Conservation (phyloP, 192 early-diverging fungal genomes). For the Coemansia reversa region DNA sequence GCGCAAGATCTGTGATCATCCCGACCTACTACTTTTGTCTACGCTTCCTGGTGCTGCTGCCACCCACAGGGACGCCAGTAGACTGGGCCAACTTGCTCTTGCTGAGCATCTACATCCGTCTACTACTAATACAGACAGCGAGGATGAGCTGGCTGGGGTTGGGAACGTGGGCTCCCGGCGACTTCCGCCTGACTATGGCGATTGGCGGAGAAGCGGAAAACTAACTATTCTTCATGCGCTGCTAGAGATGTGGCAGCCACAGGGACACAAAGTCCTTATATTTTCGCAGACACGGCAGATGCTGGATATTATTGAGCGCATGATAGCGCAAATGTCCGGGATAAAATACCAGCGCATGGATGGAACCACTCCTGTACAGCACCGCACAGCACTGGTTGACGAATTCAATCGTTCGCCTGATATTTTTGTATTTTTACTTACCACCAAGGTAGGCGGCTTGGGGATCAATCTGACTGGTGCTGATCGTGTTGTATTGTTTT, state of each 20-base stretch:
- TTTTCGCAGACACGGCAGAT: conserved; percentile 95
- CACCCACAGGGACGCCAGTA: conserved; percentile 26
- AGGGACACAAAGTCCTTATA: conserved; percentile 82
- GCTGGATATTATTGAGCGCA: conserved; percentile 89
- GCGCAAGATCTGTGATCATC: conserved; percentile 97
- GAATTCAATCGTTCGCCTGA: conserved; percentile 71
- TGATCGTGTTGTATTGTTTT: conserved; percentile 89
- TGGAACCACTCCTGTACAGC: conserved; percentile 87
- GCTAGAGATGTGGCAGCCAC: conserved; percentile 80
- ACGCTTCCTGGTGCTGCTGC: conserved; percentile 20
- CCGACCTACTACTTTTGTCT: conserved; percentile 62
- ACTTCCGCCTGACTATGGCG: conserved; percentile 45
- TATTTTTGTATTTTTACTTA: conserved; percentile 91
- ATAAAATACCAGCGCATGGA: conserved; percentile 90
- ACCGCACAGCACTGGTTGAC: conserved; percentile 83
- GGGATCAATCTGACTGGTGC: conserved; percentile 96
- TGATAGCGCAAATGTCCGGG: conserved; percentile 54
- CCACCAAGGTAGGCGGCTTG: conserved; percentile 94
- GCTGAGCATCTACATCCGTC: background rate
- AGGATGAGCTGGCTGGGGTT: conserved; percentile 8
- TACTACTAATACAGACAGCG: conserved; percentile 8
- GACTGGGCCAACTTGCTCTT: conserved; percentile 3
- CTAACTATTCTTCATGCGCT: conserved; percentile 84
- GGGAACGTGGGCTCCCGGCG: background rate
- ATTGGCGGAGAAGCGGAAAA: conserved; percentile 70